These are phyloP conservation scores for Kwoniella europaea DNA, from an alignment of 768 basidiomycete genomes.

Conservation along the genomic window DNA sequence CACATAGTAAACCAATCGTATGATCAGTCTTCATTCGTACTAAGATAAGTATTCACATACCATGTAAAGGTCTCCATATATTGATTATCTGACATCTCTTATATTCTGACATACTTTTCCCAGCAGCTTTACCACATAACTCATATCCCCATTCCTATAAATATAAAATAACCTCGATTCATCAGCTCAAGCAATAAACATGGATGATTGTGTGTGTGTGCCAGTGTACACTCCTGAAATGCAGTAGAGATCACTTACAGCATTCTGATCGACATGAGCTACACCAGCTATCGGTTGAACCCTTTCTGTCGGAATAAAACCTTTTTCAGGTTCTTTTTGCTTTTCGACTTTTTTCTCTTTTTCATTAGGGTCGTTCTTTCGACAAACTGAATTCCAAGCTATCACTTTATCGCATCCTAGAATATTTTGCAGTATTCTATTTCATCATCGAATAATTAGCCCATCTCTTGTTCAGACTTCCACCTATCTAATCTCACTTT, in stretches of 20 bases:
- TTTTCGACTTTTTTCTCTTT: slow-evolving; percentile 25
- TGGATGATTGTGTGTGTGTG: too few relatives aligned
- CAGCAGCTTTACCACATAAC: slow-evolving; percentile 29
- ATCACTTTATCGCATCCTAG: slow-evolving; percentile 31
- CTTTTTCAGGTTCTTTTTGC: slow-evolving; percentile 37
- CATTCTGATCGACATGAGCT: slow-evolving; percentile 43
- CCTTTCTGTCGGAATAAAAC: slow-evolving; percentile 26
- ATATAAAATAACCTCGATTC: not conserved
- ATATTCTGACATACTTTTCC: slow-evolving; percentile 11
- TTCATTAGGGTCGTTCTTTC: slow-evolving; percentile 18
- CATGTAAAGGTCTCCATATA: slow-evolving; percentile 43
- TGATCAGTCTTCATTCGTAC: not conserved
- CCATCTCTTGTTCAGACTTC: not conserved
- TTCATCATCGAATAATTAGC: not conserved
- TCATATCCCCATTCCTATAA: slow-evolving; percentile 31
- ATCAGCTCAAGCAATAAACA: not conserved
- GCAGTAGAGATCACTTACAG: slow-evolving; percentile 22
- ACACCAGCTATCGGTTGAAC: slow-evolving; percentile 29
- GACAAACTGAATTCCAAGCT: slow-evolving; percentile 40
- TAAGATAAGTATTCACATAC: slow-evolving; percentile 13
- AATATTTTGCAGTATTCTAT: slow-evolving; percentile 25
- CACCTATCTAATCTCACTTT: not conserved
- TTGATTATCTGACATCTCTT: slow-evolving; percentile 41
- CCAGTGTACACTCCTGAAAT: not conserved
- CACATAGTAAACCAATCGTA: not conserved